Base-by-base conservation (phyloP, 805 yeast genomes). In the Citeromyces matritensis region DNA sequence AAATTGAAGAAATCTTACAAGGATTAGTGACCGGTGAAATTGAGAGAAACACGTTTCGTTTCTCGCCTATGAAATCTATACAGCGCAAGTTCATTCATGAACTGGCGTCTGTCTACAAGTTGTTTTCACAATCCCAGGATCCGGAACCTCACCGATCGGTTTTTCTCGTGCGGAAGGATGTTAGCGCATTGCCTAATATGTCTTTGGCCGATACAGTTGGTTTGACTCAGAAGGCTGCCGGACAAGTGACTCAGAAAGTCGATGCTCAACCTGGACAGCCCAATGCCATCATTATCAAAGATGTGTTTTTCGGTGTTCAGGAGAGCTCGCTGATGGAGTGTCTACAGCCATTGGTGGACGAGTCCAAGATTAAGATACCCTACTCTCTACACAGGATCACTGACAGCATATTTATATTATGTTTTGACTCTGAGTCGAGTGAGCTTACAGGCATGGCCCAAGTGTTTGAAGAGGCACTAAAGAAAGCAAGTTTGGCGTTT, bases 141-240 rank as follows among this genome's bases (percentile, higher is more conserved):
- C 69, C 68, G 3, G 95, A 83, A 40, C 95, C 95, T 0, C 60
- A 69, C 32, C 52, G 94, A 37, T 69, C 78, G 8, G 88, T 84
- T 1, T 73, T 68, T 39, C 60, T 84, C n/a, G 53, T 58, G 31
- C 49, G 60, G 29, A 44, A 48, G 5, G 35, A 41, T 9, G 39
- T 34, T 1, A 46, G 58, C 0, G 42, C 38, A 7, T 35, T 56
- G 2, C 82, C 84, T 0, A 41, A 45, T 8, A 41, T 62, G 27
- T 55, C 63, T 2, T 50, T 78, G n/a, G 54, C 53, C 19, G 66
- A 66, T 31, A 66, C 68, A 0, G 42, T 62, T 14, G 41, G 47
- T 4, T 42, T 51, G 4, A 40, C 51, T n/a, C 54, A 55, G 29
- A 50, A 49, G 30, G n/a, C 40, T 42, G 33, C 43, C 39, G 32